These are phyloP conservation scores for Tylopilus intermedius DNA, from an alignment of 768 basidiomycete species.

Conservation along the genomic window DNA sequence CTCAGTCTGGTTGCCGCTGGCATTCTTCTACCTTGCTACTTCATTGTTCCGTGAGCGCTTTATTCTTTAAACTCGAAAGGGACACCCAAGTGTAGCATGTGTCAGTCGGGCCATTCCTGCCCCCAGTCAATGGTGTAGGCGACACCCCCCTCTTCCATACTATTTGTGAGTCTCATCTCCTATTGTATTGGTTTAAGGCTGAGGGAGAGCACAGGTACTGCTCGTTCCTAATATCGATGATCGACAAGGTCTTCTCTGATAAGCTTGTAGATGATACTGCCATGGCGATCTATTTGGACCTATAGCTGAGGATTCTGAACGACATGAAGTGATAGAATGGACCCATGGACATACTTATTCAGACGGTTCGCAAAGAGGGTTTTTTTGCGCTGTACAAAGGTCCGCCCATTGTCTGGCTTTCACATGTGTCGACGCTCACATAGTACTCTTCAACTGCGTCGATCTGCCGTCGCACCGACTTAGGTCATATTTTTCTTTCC, in stretches of 20 bases:
- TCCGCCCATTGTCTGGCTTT: constrained; percentile 23
- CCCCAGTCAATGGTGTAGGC: constrained; percentile 49
- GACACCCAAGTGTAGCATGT: background rate
- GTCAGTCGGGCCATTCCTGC: constrained; percentile 51
- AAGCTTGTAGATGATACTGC: too few species aligned
- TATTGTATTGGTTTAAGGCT: too few species aligned
- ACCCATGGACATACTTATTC: constrained; percentile 82
- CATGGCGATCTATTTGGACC: too few species aligned
- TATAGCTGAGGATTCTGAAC: background rate
- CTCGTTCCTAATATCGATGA: too few species aligned
- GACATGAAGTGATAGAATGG: constrained; percentile 57
- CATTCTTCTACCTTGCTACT: too few species aligned
- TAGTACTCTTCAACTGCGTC: background rate
- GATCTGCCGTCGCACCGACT: background rate
- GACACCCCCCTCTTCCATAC: constrained; percentile 59
- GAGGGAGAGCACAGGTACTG: constrained; percentile 36
- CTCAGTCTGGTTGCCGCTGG: too few species aligned
- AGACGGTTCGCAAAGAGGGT: constrained; percentile 83
- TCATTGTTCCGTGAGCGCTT: too few species aligned
- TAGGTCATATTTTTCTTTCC: background rate
- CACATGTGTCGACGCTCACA: background rate
- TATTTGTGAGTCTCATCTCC: constrained; percentile 36
- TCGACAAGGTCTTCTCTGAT: too few species aligned
- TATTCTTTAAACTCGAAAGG: too few species aligned
- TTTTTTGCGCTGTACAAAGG: constrained; percentile 95